Evolutionary conservation across 495 filamentous ascomycete species (phyloP).

Genomic region (Patellaria atrata): DNA sequence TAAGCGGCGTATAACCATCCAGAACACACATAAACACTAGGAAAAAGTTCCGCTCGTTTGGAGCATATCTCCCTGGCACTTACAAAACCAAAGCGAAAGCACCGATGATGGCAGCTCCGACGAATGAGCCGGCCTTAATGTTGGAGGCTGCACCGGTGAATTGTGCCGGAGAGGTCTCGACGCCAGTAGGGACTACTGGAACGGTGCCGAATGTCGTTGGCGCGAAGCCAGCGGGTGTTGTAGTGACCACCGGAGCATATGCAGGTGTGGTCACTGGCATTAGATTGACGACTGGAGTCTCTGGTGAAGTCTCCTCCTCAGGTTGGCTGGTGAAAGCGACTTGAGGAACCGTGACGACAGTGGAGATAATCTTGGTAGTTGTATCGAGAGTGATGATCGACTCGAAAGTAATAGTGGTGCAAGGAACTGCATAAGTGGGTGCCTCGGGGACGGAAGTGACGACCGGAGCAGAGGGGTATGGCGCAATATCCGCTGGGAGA

Average conservation of each 20-base stretch:
- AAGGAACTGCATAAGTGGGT: slow-evolving; percentile 25
- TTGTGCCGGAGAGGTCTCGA: slow-evolving; percentile 3
- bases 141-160: slow-evolving; percentile 24
- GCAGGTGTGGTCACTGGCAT: slow-evolving; percentile 31
- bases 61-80: neutral
- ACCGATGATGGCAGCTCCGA: slow-evolving; percentile 15
- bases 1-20: neutral
- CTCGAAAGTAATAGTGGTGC: slow-evolving; percentile 42
- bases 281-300: slow-evolving; percentile 30
- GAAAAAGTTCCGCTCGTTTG: slow-evolving; percentile 4
- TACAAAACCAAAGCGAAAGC: slow-evolving; percentile 17
- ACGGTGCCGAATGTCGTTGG: neutral
- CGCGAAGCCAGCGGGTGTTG: slow-evolving; percentile 1
- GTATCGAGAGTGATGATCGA: slow-evolving; percentile 33
- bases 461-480: slow-evolving; percentile 30
- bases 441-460: slow-evolving; percentile 17
- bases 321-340: slow-evolving; percentile 50
- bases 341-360: slow-evolving; percentile 56
- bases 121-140: slow-evolving; percentile 7
- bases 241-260: neutral
- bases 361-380: slow-evolving; percentile 40
- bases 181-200: slow-evolving; percentile 4
- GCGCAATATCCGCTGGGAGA: slow-evolving; percentile 1
- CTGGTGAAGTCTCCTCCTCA: slow-evolving; percentile 15
- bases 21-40: slow-evolving; percentile 2